Evolutionary conservation across 352 stramenopile genomes (phyloP), one percentile per base, ranked within the genome.

Genomic region (Phytophthora megakarya): DNA sequence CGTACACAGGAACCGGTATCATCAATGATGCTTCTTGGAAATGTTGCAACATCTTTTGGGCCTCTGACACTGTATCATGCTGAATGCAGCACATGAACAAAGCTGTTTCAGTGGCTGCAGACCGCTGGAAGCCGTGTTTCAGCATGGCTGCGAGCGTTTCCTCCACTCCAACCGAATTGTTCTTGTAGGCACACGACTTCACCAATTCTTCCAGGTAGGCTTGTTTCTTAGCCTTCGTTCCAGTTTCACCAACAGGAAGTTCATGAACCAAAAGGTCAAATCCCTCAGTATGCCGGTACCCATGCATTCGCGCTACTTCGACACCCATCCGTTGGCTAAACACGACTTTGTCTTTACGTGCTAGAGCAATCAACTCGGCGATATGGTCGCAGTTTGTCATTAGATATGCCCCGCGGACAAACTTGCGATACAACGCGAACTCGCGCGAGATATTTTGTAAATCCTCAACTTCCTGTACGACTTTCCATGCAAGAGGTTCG

Each of bases 11-110:
- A 5, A 90, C 76, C 5, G 66, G 32, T 50, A 90, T 63, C 61
- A 90, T 65, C 28, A 88, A 46, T 1, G 23, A 56, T 5, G 56
- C 51, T 35, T 66, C 47, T 63, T 93, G 84, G 40, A 89, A 86
- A 26, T 67, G 61, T 2, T 77, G 68, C 42, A 93, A 52, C 61
- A 75, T 76, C 10, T 61, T 16, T 33, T 70, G 64, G 1, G 78
- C 81, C 0, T 81, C 59, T 38, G 58, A 44, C 19, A 81, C 48
- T 0, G 62, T 63, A 13, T 75, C 56, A 38, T 84, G 62, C 47
- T 90, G 79, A 39, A 91, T 50, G 35, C 81, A 93, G 39, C 74
- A 83, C 13, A 91, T 77, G 61, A 93, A 82, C 38, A 86, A 60
- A 3, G 78, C 80, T 37, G 67, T 86, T 46, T 93, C 81, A 0